phyloP scores from a whole-genome alignment of 2,329 filamentous ascomycete genomes.

The Dichotomopilus funicola region DNA sequence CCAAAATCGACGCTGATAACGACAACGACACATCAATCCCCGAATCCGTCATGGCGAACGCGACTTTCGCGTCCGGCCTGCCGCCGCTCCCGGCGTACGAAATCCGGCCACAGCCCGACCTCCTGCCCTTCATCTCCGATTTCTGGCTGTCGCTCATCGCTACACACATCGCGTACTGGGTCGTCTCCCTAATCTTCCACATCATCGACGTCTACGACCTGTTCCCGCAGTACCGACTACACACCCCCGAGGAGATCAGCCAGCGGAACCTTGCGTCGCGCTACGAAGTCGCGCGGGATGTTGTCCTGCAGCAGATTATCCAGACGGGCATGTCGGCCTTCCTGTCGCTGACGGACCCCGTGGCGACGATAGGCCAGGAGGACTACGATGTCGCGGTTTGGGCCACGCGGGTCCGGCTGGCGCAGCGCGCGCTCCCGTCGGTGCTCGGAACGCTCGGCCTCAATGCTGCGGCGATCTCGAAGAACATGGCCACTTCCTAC shows the following conservation, averaged over 20 bases:
- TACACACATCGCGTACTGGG: slow-evolving; percentile 84
- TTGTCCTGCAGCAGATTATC: slow-evolving; percentile 84
- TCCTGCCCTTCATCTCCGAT: slow-evolving; percentile 75
- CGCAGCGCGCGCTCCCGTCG: slow-evolving; percentile 69
- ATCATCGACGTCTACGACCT: slow-evolving; percentile 76
- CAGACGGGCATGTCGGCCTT: slow-evolving; percentile 67
- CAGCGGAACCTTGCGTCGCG: slow-evolving; percentile 82
- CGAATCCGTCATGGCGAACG: slow-evolving; percentile 39
- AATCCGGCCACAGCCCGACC: slow-evolving; percentile 59
- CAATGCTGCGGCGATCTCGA: slow-evolving; percentile 67
- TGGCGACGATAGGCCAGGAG: slow-evolving; percentile 68
- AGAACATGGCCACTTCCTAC: slow-evolving; percentile 64
- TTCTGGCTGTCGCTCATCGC: slow-evolving; percentile 68
- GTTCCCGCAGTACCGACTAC: slow-evolving; percentile 85
- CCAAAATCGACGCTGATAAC: neutral
- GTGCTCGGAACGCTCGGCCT: slow-evolving; percentile 67
- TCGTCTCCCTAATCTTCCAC: slow-evolving; percentile 79
- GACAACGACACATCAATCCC: neutral
- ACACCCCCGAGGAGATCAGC: slow-evolving; percentile 85
- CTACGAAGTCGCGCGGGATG: slow-evolving; percentile 82
- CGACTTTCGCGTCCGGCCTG: slow-evolving; percentile 54
- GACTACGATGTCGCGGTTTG: slow-evolving; percentile 84
- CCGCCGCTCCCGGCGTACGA: slow-evolving; percentile 83
- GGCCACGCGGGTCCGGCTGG: slow-evolving; percentile 73
- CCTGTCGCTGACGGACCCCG: slow-evolving; percentile 65